Percentiles rank a stretch among this genome's conserved stretches.
These are phyloP conservation scores for Sindora glabra DNA, from an alignment of 306 rosid genomes.

Conservation along the genomic window DNA sequence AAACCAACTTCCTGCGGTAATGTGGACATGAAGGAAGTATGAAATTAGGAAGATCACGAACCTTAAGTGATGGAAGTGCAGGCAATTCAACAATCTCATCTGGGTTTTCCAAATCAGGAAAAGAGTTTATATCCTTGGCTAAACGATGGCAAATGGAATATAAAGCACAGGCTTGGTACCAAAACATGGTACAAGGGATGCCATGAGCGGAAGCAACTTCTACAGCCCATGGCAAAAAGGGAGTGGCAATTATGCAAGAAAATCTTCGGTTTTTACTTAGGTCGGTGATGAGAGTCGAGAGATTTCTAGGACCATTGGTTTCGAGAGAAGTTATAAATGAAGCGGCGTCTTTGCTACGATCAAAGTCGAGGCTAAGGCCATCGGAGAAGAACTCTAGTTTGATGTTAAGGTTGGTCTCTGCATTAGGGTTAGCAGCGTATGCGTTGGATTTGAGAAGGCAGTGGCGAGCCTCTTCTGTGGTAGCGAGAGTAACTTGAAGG, in stretches of 20 bases:
- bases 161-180: constrained; percentile 33
- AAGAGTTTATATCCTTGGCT: background rate
- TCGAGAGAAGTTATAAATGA: background rate
- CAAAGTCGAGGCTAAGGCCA: constrained; percentile 32
- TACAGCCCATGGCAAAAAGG: constrained; percentile 29
- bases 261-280: background rate
- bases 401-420: background rate
- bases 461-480: constrained; percentile 9
- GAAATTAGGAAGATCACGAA: constrained; percentile 28
- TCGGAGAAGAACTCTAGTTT: constrained; percentile 32
- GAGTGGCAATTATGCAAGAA: constrained; percentile 28
- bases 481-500: constrained; percentile 22
- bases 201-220: constrained; percentile 17
- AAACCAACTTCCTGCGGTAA: background rate
- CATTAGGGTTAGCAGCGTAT: background rate
- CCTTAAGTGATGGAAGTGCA: constrained; percentile 12
- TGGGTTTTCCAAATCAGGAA: constrained; percentile 17
- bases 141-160: constrained; percentile 28
- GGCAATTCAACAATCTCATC: constrained; percentile 7
- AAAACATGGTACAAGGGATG: constrained; percentile 33
- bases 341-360: background rate
- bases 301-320: constrained; percentile 13
- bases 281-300: constrained; percentile 15
- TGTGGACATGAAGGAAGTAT: constrained; percentile 18
- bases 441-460: background rate